phyloP scores from a whole-genome alignment of 2,329 filamentous ascomycete species.

The Xylaria sp. region DNA sequence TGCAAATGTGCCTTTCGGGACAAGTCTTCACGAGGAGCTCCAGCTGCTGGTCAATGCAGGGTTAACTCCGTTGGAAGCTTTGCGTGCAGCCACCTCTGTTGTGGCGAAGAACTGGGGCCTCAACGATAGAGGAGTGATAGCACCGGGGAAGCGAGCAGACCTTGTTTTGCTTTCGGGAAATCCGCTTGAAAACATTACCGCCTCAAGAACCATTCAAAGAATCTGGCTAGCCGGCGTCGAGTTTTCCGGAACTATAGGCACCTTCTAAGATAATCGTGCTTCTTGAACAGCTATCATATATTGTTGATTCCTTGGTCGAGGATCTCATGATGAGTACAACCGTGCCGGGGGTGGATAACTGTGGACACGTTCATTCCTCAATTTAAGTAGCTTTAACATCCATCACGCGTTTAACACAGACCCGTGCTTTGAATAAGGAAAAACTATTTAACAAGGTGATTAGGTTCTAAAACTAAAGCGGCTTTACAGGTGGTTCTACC shows the following conservation, averaged over 20 bases:
- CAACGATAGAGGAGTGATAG: slow-evolving; percentile 24
- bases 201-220: slow-evolving; percentile 23
- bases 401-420: too few species aligned
- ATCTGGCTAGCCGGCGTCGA: slow-evolving; percentile 31
- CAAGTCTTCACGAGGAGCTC: slow-evolving; percentile 31
- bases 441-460: too few species aligned
- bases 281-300: too few species aligned
- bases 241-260: slow-evolving; percentile 24
- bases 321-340: too few species aligned
- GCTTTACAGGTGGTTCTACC: too few species aligned
- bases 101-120: slow-evolving; percentile 27
- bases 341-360: too few species aligned
- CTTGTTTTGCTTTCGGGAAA: slow-evolving; percentile 26
- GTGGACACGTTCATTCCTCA: too few species aligned
- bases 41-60: slow-evolving; percentile 30
- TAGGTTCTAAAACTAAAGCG: too few species aligned
- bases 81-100: slow-evolving; percentile 25
- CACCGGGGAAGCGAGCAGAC: slow-evolving; percentile 28
- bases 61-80: slow-evolving; percentile 17
- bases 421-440: too few species aligned
- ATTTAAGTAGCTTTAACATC: too few species aligned
- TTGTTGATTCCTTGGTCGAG: not conserved
- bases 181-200: slow-evolving; percentile 25
- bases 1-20: slow-evolving; percentile 24
- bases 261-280: slow-evolving; percentile 11